Percentiles rank a stretch among this genome's conserved stretches.
phyloP scores from a whole-genome alignment of 129 eudicot species.

The Scalesia atractyloides region DNA sequence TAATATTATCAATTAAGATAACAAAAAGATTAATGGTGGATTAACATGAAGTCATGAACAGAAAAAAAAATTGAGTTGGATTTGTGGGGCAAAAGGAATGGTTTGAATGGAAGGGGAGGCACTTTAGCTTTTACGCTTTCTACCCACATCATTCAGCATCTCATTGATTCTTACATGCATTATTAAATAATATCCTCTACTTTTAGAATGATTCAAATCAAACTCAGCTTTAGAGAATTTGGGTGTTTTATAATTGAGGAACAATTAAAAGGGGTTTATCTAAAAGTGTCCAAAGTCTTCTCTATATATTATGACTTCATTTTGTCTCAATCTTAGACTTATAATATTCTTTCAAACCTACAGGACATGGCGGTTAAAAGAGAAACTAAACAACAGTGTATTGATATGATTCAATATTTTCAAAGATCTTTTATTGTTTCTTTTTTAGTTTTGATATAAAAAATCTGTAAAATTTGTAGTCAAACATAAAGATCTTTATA shows the following conservation, averaged over 20 bases:
- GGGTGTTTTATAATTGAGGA: slow-evolving; percentile 69
- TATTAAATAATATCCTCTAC: slow-evolving; percentile 32
- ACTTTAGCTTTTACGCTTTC: slow-evolving; percentile 50
- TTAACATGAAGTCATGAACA: not conserved
- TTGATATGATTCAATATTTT: not conserved
- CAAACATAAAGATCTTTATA: not conserved
- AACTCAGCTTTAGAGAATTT: slow-evolving; percentile 51
- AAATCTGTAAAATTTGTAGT: too few relatives aligned
- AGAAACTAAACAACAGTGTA: not conserved
- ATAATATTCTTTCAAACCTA: not conserved
- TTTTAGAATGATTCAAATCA: slow-evolving; percentile 52
- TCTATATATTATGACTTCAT: slow-evolving; percentile 7
- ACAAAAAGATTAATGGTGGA: not conserved
- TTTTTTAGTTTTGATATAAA: too few relatives aligned
- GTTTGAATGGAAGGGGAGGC: slow-evolving; percentile 1
- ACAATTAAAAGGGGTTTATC: slow-evolving; percentile 43
- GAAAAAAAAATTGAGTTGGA: slow-evolving; percentile 19
- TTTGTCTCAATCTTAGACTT: slow-evolving; percentile 10
- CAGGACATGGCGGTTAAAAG: too few relatives aligned
- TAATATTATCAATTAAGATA: too few relatives aligned
- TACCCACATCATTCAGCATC: slow-evolving; percentile 34
- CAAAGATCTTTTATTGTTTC: not conserved
- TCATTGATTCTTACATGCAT: slow-evolving; percentile 19
- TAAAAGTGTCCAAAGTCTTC: slow-evolving; percentile 50
- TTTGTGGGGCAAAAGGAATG: slow-evolving; percentile 40